These are phyloP conservation scores for Globisporangium cylindrosporum DNA, from an alignment of 352 stramenopile species.

Conservation along the genomic window DNA sequence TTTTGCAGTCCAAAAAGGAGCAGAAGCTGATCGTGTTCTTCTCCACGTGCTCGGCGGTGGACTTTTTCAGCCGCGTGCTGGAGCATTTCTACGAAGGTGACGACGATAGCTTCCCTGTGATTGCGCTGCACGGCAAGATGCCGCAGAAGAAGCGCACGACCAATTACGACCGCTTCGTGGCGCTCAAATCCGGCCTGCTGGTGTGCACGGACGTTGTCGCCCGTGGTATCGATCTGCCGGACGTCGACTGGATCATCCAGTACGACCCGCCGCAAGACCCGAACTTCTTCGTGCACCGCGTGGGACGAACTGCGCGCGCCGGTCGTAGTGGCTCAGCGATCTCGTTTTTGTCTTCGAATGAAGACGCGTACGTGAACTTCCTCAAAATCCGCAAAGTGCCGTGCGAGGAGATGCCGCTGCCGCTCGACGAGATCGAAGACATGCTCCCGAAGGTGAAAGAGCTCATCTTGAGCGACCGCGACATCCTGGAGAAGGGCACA, in stretches of 20 bases:
- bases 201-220: conserved; percentile 99
- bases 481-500: conserved; percentile 98
- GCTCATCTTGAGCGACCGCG: conserved; percentile 91
- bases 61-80: conserved; percentile 95
- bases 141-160: conserved; percentile 86
- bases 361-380: conserved; percentile 97
- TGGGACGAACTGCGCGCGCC: conserved; percentile 96
- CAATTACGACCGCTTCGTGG: conserved; percentile 75
- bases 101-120: conserved; percentile 37
- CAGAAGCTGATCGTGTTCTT: conserved; percentile 99
- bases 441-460: conserved; percentile 90
- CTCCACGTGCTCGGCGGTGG: conserved; percentile 97
- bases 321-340: conserved; percentile 92
- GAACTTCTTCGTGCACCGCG: conserved; percentile 99
- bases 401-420: conserved; percentile 72
- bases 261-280: conserved; percentile 97
- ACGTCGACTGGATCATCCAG: conserved; percentile 99
- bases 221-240: conserved; percentile 96
- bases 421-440: conserved; percentile 63
- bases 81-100: conserved; percentile 63
- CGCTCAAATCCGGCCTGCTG: conserved; percentile 74
- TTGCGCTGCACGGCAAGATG: conserved; percentile 94
- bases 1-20: conserved; percentile 86
- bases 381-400: conserved; percentile 94
- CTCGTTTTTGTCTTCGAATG: conserved; percentile 95